phyloP scores from a whole-genome alignment of 202 grass and related monocot species.

The Zoysia matrella region DNA sequence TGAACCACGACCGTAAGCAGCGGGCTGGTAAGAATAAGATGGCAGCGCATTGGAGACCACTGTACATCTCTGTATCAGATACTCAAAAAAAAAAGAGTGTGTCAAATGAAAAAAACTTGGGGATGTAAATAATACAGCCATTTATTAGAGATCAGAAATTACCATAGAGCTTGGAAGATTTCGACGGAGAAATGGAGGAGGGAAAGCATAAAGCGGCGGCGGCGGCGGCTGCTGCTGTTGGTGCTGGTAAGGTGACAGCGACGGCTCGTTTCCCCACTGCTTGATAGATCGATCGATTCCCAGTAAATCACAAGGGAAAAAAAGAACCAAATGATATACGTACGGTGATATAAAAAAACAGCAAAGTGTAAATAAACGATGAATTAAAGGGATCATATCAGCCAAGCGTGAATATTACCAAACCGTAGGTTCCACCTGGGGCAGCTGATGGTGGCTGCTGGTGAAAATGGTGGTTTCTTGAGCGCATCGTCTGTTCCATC shows the following conservation, averaged over 20 bases:
- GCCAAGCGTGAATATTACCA: conserved; percentile 10
- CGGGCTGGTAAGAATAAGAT: neutral
- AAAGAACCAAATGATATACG: too few species aligned
- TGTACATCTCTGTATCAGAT: neutral
- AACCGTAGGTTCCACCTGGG: neutral
- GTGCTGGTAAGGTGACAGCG: neutral
- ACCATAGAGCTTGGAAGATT: neutral
- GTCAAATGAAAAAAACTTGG: neutral
- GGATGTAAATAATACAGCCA: neutral
- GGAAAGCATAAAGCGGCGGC: too few species aligned
- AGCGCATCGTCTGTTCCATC: neutral
- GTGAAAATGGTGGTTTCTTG: neutral
- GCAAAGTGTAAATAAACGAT: neutral
- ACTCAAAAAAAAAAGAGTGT: neutral
- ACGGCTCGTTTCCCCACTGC: neutral
- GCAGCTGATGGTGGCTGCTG: neutral
- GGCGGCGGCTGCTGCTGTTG: neutral
- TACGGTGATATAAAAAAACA: neutral
- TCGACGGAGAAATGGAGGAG: neutral
- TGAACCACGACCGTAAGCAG: neutral
- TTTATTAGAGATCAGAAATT: neutral
- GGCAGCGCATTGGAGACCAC: neutral
- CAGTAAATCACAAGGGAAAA: neutral
- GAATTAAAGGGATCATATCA: neutral
- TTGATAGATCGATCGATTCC: neutral